Evolutionary conservation across 371 early-diverging fungal species (phyloP), one percentile per base, ranked within the genome.

Genomic region (Dinochytrium kinnereticum): DNA sequence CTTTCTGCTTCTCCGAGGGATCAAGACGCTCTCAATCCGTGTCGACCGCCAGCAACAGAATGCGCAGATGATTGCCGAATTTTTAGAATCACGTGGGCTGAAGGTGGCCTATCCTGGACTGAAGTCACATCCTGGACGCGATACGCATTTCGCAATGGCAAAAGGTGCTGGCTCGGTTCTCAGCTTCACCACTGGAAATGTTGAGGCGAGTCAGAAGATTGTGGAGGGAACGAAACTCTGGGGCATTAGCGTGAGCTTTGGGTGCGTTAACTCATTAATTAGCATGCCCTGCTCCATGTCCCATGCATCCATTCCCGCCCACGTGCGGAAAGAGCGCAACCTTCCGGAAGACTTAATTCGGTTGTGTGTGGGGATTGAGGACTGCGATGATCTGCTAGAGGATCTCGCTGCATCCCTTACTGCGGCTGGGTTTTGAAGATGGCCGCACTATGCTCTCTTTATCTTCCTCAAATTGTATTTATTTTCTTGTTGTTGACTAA

Each of bases 281-380:
- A 91, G 95, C 79, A 96, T 98, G 96, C 98, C 98, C 21, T 96
- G 96, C 80, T 87, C 92, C 76, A 98, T 98, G 99, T 95, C 96
- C 0, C 99, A 98, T 75, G 95, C 98, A 36, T 94, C 95, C 69
- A 96, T 98, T 38, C 96, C 98, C 17, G 94, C 93, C 13, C 89
- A 92, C 68, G 88, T 96, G 15, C 89, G 99, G 59, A 89, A 91
- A 76, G 94, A 89, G 75, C 89, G 96, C 28, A 89, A 85, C 2
- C 82, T 98, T 69, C 94, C 96, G 5, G 98, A 97, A 84, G 97
- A 96, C 83, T 80, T 98, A 73, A 95, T 98, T 78, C 91, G 99
- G 24, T 82, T 98, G 24, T 96, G 96, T 73, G 94, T 98, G n/a
- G 99, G 99, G 37, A 96, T 98, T 77, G 99, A 98, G 82, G 95